A percentile compares a stretch with the other conserved stretches of the same genome.
Conservation (phyloP, 345 rosid species). For the Pistacia integerrima region DNA sequence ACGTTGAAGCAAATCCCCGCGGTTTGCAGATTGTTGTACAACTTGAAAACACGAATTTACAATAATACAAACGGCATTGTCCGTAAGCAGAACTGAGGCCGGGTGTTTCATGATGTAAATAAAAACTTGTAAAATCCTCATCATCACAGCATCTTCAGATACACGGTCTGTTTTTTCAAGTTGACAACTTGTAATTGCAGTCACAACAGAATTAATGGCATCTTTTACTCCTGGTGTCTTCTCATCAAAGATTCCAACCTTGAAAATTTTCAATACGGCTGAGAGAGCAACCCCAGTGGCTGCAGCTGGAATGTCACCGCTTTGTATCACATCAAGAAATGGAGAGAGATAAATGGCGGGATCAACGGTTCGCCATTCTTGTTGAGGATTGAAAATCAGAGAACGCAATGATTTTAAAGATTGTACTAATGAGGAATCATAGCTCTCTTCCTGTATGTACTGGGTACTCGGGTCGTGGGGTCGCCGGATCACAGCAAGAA, state of each 20-base stretch:
- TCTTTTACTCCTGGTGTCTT: slow-evolving; percentile 78
- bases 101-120: slow-evolving; percentile 62
- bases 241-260: slow-evolving; percentile 66
- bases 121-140: slow-evolving; percentile 82
- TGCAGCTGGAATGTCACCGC: slow-evolving; percentile 72
- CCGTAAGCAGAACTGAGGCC: slow-evolving; percentile 56
- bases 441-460: slow-evolving; percentile 53
- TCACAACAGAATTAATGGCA: slow-evolving; percentile 55
- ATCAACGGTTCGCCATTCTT: slow-evolving; percentile 77
- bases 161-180: slow-evolving; percentile 63
- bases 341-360: slow-evolving; percentile 82
- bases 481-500: slow-evolving; percentile 77
- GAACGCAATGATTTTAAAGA: slow-evolving; percentile 78
- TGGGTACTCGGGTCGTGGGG: slow-evolving; percentile 41
- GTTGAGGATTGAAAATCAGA: slow-evolving; percentile 87
- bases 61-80: slow-evolving; percentile 73
- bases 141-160: slow-evolving; percentile 78
- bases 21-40: slow-evolving; percentile 66
- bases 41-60: slow-evolving; percentile 93
- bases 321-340: slow-evolving; percentile 78
- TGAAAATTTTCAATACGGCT: slow-evolving; percentile 65
- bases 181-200: slow-evolving; percentile 75
- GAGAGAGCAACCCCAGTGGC: slow-evolving; percentile 76
- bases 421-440: slow-evolving; percentile 56
- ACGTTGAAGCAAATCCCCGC: slow-evolving; percentile 85